Percentiles rank a stretch among this genome's conserved stretches.
phyloP scores from a whole-genome alignment of 768 basidiomycete genomes.

The Ramaria rubella region DNA sequence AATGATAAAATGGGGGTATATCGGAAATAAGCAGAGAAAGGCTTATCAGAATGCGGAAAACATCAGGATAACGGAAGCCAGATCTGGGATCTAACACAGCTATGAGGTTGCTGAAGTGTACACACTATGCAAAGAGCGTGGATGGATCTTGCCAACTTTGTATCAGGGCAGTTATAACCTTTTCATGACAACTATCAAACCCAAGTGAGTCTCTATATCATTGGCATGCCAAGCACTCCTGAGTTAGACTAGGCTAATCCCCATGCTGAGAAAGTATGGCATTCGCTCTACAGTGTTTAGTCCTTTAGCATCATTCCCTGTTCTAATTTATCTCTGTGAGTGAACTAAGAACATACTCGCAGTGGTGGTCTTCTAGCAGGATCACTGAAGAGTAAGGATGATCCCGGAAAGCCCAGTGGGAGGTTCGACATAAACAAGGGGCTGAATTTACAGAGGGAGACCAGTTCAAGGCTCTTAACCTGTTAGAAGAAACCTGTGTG shows the following conservation, averaged over 20 bases:
- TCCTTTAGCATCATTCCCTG: constrained; percentile 36
- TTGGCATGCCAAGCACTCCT: constrained; percentile 44
- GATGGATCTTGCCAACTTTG: constrained; percentile 47
- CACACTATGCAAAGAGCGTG: constrained; percentile 47
- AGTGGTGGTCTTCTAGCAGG: constrained; percentile 54
- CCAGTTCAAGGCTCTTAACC: too few species aligned
- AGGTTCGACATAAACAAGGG: too few species aligned
- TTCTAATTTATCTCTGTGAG: constrained; percentile 5
- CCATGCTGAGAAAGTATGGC: constrained; percentile 51
- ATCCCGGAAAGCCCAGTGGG: too few species aligned
- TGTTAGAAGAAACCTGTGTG: too few species aligned
- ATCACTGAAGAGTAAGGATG: constrained; percentile 33
- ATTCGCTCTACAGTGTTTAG: constrained; percentile 53
- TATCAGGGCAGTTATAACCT: constrained; percentile 33
- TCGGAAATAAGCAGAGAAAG: too few species aligned
- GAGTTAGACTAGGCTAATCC: constrained; percentile 47
- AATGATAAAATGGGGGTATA: too few species aligned
- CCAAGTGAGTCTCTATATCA: neutral
- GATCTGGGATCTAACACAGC: too few species aligned
- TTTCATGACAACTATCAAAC: neutral
- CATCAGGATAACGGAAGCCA: too few species aligned
- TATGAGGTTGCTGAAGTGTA: constrained; percentile 58
- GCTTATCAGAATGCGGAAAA: too few species aligned
- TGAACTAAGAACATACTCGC: constrained; percentile 1
- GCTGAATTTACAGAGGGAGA: too few species aligned